Base-by-base conservation (phyloP, 2,329 filamentous ascomycete species). In the Diaporthe nobilis region DNA sequence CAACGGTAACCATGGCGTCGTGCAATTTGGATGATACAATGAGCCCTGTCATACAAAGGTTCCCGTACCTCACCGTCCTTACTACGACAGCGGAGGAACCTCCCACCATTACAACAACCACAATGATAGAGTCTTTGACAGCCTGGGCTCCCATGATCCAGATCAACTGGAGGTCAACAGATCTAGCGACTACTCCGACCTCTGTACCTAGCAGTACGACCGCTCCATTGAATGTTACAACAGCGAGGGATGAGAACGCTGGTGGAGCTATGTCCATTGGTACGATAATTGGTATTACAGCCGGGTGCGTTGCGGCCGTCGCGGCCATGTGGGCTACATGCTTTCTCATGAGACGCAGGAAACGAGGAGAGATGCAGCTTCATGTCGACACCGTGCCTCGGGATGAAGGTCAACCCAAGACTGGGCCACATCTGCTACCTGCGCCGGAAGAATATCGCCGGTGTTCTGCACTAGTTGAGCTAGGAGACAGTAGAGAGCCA, bases 61-160 rank as follows among this genome's bases (percentile, higher is more conserved):
- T 3, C 15, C 58, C 58, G 25, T 28, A 28, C 7, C 12, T 25
- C 58, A 25, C 58, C 58, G 12, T 9, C 58, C 22, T 42, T 17
- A 10, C 10, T 4, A 39, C 57, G 37, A 39, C 37, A 12, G 37
- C 37, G 37, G 37, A 39, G 37, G 37, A 39, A 13, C 12, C 37
- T 7, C 34, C 31, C 10, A 22, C 34, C 8, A 20, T 39, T 13
- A 39, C 37, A 39, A 39, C 10, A 39, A 73, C 60, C 10, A 42
- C 71, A 44, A 67, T 47, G 34, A 73, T 73, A 25, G 39, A 49
- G 4, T 31, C 71, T 9, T 22, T 67, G 1, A 67, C 51, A 8
- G 71, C 63, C 31, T 57, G 31, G 4, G 60, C 71, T 12, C 71
- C 71, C 31, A 73, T 73, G 71, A 73, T 73, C n/a, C 71, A 73